Evolutionary conservation across 2,329 filamentous ascomycete genomes (phyloP).

Genomic region (Diaporthe humulicola): DNA sequence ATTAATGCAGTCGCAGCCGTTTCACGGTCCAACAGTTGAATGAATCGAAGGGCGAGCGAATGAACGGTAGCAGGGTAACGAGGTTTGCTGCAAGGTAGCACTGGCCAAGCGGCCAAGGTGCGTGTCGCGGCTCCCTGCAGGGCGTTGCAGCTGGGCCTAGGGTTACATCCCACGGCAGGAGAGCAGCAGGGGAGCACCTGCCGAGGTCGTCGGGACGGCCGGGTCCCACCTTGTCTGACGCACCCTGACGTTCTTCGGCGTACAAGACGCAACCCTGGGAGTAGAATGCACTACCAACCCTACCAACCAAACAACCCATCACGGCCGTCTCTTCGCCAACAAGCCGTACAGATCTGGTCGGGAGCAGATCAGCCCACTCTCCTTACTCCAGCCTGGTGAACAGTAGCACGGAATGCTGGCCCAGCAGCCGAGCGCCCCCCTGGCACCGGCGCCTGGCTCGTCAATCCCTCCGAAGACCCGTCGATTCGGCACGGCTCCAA

Average conservation of each 20-base stretch:
- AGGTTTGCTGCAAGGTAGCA: conserved; percentile 4
- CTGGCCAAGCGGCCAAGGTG: background rate
- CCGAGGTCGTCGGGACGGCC: conserved; percentile 23
- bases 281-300: no score
- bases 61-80: background rate
- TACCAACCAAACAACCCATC: no score
- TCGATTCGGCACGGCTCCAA: conserved; percentile 1
- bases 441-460: background rate
- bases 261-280: conserved; percentile 10
- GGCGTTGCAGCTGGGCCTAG: background rate
- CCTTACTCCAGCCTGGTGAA: background rate
- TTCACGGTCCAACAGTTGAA: background rate
- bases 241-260: background rate
- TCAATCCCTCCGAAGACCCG: background rate
- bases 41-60: background rate
- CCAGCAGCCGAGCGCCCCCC: no score
- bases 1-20: background rate
- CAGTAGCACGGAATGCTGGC: no score
- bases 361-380: background rate
- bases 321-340: background rate
- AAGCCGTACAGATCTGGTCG: background rate
- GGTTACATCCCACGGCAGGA: conserved; percentile 21
- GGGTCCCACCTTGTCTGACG: conserved; percentile 3
- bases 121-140: conserved; percentile 4
- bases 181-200: conserved; percentile 19